These are phyloP conservation scores for Flaveria floridana DNA, from an alignment of 140 eudicot genomes.

Conservation along the genomic window DNA sequence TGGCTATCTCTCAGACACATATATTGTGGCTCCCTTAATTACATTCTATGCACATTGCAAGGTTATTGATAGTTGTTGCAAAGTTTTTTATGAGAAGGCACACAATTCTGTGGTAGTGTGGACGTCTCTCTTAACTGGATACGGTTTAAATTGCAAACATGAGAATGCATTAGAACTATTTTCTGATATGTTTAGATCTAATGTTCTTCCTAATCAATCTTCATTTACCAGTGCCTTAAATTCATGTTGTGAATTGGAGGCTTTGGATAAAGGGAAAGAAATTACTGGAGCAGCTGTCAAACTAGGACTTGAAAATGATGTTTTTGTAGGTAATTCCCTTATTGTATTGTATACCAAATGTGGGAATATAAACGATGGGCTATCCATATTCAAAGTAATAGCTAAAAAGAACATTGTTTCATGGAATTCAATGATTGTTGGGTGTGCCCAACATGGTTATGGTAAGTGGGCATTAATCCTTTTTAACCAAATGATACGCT, in stretches of 20 bases:
- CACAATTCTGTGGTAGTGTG: constrained; percentile 64
- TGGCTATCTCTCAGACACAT: constrained; percentile 50
- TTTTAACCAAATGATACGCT: constrained; percentile 60
- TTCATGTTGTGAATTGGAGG: constrained; percentile 64
- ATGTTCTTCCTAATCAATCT: constrained; percentile 75
- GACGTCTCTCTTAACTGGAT: constrained; percentile 83
- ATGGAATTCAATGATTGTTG: constrained; percentile 81
- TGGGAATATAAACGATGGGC: constrained; percentile 62
- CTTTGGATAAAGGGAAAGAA: constrained; percentile 51
- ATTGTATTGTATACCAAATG: constrained; percentile 61
- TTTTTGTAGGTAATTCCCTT: constrained; percentile 77
- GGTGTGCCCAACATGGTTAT: constrained; percentile 85
- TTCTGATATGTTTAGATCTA: constrained; percentile 46
- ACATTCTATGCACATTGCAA: constrained; percentile 78
- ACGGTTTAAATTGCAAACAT: constrained; percentile 50
- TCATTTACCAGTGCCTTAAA: constrained; percentile 83
- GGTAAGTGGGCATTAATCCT: constrained; percentile 56
- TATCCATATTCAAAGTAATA: constrained; percentile 48
- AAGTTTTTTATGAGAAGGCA: constrained; percentile 53
- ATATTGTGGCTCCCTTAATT: constrained; percentile 57
- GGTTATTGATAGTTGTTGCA: constrained; percentile 35
- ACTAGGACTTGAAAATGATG: constrained; percentile 59
- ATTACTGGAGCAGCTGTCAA: constrained; percentile 54
- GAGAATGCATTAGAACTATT: constrained; percentile 56
- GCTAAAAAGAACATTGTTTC: constrained; percentile 61